phyloP scores from a whole-genome alignment of 176 grass and related monocot species.

The Puccinellia tenuiflora region DNA sequence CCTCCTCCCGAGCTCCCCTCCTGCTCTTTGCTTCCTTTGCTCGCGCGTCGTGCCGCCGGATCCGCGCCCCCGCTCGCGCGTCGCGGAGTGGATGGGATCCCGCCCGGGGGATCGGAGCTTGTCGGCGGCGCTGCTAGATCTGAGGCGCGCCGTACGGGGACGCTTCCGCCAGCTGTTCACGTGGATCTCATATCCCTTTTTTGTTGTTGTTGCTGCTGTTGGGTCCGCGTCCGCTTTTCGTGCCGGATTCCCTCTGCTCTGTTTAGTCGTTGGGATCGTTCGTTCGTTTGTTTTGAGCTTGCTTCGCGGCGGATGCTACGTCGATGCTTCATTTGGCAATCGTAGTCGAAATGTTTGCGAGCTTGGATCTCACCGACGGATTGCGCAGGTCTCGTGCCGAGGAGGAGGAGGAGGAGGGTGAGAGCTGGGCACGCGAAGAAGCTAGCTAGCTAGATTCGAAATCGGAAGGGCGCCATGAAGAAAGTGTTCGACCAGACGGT shows the following conservation, averaged over 20 bases:
- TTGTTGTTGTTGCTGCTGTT: not conserved
- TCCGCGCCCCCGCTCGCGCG: not conserved
- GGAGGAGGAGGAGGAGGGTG: not conserved
- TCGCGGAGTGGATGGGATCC: not conserved
- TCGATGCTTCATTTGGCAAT: not conserved
- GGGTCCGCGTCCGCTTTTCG: not conserved
- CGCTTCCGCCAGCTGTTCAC: not conserved
- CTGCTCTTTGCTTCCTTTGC: not conserved
- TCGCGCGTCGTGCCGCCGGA: not conserved
- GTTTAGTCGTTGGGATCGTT: not conserved
- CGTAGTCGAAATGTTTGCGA: not conserved
- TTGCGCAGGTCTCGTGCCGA: constrained; percentile 16
- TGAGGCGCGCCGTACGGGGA: not conserved
- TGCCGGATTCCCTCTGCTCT: not conserved
- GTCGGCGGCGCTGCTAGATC: constrained; percentile 37
- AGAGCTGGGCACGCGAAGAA: not conserved
- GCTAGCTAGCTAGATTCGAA: constrained; percentile 18
- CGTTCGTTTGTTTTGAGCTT: not conserved
- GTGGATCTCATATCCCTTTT: not conserved
- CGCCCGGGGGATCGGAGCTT: not conserved
- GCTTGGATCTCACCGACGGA: constrained; percentile 17
- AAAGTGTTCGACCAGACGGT: constrained; percentile 98
- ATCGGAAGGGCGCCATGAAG: constrained; percentile 49
- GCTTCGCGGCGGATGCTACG: not conserved
- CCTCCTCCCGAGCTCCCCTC: not conserved